Base-by-base conservation (phyloP, 805 yeast genomes). In the Yamadazyma endophytica region DNA sequence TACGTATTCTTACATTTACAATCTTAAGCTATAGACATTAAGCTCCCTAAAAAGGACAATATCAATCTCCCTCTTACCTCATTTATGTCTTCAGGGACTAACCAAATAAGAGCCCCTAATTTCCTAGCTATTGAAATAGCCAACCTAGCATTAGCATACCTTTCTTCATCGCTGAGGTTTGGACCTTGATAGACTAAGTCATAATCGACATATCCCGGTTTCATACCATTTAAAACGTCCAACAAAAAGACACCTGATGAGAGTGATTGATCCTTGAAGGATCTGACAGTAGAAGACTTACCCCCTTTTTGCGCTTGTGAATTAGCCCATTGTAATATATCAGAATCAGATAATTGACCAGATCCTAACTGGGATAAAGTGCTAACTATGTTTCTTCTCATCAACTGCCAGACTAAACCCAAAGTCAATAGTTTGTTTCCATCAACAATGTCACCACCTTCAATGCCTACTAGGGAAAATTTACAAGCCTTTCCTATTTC, bases 111-210 rank as follows among this genome's bases (percentile, higher is more conserved):
- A 24, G 96, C 98, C 40, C 98, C 98, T 47, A 92, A 68, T 62
- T 92, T 92, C 74, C 98, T 83, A 21, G 98, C 98, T 52, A 92
- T 92, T 2, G 97, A 92, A 55, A 92, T 92, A 13, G 98, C 98
- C 56, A 92, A 75, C 68, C 86, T 83, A 13, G 97, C 98, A 56
- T 92, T 92, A 24, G 95, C 95, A 54, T 87, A 87, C 53, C 73
- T 76, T 43, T 90, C 96, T 39, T 87, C 96, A 12, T 82, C 92
- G 6, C 57, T 39, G 15, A 60, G 38, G 21, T 83, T 78, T 24
- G 62, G 57, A 24, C 95, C 95, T 30, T 79, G 75, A 33, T 81
- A 73, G 4, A 92, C 97, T 48, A 92, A 75, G 49, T 84, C 90
- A 61, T 90, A 92, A 60, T 92, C 97, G 32, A 92, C 98, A 54